A percentile compares a stretch with the other conserved stretches of the same genome.
Evolutionary conservation across 176 grass and related monocot species (phyloP).

Genomic region (Oryza meyeriana): DNA sequence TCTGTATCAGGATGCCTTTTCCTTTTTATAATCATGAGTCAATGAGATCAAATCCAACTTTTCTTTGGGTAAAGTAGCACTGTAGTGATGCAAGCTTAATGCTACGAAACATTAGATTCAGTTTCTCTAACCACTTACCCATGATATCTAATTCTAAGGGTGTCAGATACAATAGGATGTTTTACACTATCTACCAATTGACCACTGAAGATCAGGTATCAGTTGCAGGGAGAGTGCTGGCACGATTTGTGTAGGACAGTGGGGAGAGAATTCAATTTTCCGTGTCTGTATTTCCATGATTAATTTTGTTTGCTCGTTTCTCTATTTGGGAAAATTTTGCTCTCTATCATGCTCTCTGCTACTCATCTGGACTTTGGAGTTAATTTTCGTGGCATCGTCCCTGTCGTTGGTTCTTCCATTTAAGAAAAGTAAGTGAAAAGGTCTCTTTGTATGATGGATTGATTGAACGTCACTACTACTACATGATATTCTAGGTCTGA

Average conservation of each 20-base stretch:
- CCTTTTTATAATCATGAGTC: not conserved
- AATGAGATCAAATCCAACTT: conserved; percentile 17
- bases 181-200: not conserved
- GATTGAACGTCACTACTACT: not conserved
- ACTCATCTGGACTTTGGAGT: not conserved
- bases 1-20: not conserved
- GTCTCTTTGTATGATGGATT: not conserved
- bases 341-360: not conserved
- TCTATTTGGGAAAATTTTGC: conserved; percentile 10
- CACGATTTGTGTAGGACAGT: not conserved
- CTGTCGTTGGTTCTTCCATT: not conserved
- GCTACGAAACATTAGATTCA: not conserved
- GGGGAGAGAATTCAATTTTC: not conserved
- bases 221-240: not conserved
- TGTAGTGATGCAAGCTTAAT: not conserved
- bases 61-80: not conserved
- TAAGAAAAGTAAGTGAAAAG: not conserved
- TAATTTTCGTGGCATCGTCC: not conserved
- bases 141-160: not conserved
- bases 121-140: conserved; percentile 18
- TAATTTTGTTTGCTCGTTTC: not conserved
- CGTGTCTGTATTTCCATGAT: not conserved
- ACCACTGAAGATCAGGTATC: not conserved
- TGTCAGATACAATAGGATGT: not conserved
- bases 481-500: not conserved